A percentile compares a stretch with the other conserved stretches of the same genome.
These are phyloP conservation scores for Lumnitzera littorea DNA, from an alignment of 345 rosid genomes.

Conservation along the genomic window DNA sequence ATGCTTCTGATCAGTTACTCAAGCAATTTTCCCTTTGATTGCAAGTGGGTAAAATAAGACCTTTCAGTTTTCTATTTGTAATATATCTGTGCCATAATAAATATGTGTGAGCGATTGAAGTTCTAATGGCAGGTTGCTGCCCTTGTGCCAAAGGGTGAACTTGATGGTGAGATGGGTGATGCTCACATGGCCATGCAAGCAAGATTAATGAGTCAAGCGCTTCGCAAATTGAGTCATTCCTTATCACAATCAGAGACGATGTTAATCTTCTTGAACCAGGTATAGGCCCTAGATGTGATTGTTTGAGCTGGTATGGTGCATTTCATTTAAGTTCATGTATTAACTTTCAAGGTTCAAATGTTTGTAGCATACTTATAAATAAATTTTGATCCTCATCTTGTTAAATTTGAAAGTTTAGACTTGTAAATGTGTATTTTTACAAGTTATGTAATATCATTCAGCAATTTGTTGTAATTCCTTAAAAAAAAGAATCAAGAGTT, in stretches of 20 bases:
- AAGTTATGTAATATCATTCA: no score
- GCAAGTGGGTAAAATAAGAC: not conserved
- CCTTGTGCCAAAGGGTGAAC: conserved; percentile 90
- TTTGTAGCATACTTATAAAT: not conserved
- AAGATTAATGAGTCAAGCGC: conserved; percentile 96
- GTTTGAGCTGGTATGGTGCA: not conserved
- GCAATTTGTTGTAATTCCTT: no score
- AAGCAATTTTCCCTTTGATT: not conserved
- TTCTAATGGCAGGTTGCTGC: conserved; percentile 71
- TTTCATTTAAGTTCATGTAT: not conserved
- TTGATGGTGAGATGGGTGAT: conserved; percentile 99
- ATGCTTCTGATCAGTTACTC: not conserved
- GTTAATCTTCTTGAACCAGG: conserved; percentile 83
- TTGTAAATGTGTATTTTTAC: no score
- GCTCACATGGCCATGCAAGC: conserved; percentile 36
- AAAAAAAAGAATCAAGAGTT: no score
- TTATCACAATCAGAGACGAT: conserved; percentile 75
- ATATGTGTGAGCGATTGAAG: not conserved
- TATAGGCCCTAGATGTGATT: conserved; percentile 8
- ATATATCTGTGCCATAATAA: not conserved
- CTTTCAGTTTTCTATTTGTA: no score
- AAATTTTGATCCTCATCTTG: not conserved
- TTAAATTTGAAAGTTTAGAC: not conserved
- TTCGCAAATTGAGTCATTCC: conserved; percentile 92
- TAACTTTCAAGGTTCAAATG: not conserved